Base-by-base conservation (phyloP, 2,329 filamentous ascomycete species). In the Ilyonectria destructans region DNA sequence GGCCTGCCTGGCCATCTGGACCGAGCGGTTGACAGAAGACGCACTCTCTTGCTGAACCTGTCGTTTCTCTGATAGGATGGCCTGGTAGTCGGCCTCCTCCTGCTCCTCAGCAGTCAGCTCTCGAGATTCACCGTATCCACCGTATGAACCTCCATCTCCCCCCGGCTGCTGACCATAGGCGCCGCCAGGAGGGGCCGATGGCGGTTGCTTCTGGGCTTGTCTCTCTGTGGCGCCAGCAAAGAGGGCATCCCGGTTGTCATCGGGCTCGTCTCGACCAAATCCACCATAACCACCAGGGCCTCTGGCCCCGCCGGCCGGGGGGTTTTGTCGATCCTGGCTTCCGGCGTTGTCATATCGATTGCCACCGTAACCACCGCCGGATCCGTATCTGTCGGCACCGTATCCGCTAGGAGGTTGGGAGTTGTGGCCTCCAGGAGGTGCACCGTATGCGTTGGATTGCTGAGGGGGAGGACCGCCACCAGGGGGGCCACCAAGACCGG, bases 71-170 rank as follows among this genome's bases (percentile, higher is more conserved):
- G 74, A 66, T 19, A 92, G 75, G 26, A 82, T 90, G 0, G 90
- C 89, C 67, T 90, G 86, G 13, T 95, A 88, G 68, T 96, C 91
- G 70, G 91, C 82, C 83, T 88, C 84, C 64, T 97, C 94, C 78
- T 94, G 83, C 86, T 90, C 89, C 73, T 98, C 94, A 1, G 91
- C 94, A 0, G 94, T 97, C 72, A 97, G 83, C 79, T 97, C 90
- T 55, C 93, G 89, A 67, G 93, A 88, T 64, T 92, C 90, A 59
- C 93, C 88, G 70, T 90, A 90, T 31, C 86, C 87, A 29, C 84
- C 87, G 65, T 85, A 86, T 13, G 77, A 77, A 40, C 75, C 77
- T 26, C 65, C 74, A 23, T 54, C 74, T 19, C 71, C 67, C 17
- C 71, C 76, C 23, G 78, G 64, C 62, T 78, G 76, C 35, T 75